Base-by-base conservation (phyloP, 257 asterid species). In the Lithospermum erythrorhizon region DNA sequence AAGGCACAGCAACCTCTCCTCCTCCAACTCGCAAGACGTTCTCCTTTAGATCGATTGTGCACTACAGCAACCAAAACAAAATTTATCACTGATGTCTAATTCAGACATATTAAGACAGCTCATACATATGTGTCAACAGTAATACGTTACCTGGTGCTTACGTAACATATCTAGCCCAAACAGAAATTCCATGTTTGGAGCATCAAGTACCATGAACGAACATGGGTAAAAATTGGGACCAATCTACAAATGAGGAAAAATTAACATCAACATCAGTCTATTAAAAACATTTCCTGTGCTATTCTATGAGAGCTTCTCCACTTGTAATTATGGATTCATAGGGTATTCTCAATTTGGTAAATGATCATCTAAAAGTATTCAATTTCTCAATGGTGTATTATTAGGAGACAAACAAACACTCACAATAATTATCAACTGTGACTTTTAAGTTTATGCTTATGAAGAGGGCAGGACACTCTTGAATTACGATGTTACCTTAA, bases 151-250 rank as follows among this genome's bases (percentile, higher is more conserved):
- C 82, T 93, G 99, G 77, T 93, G 99, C 79, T 93, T 93, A 67
- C 95, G 95, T 64, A 93, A 94, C 99, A 89, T 93, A 65, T 93
- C 99, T 81, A 93, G 78, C 47, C 99, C 97, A 76, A 93, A 93
- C 48, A 93, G 91, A 78, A 93, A 93, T 67, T 89, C 99, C 97
- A 93, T 93, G 82, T 89, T 93, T 61, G 97, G 91, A 62, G 89
- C 67, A 80, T 93, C 99, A 84, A 93, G 71, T 24, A 93, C 97
- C 76, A 85, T 19, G 78, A 93, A 93, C 62, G 98, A 84, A 70
- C 96, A 89, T 3, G 96, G 95, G 73, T 93, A 93, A 72, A 89
- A 93, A 51, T 69, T 78, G 57, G 64, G 75, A 58, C 99, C 95
- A 61, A 93, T 89, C 99, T 89, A 70, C 62, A 68, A 75, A 52